Conservation (phyloP, 352 stramenopile genomes). For the Phytophthora tentaculata region DNA sequence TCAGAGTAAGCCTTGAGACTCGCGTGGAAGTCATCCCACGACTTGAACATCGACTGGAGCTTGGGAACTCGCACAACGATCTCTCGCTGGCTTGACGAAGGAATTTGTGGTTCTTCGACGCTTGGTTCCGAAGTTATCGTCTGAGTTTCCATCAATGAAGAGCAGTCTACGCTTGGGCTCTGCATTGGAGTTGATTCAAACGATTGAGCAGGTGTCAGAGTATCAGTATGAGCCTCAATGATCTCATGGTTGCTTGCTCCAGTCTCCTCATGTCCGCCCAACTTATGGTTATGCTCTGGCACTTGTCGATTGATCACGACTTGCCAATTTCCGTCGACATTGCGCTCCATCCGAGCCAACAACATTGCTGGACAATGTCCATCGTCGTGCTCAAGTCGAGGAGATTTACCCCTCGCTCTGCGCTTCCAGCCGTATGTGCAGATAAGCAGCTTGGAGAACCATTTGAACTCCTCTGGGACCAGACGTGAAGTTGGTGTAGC, state of each 20-base stretch:
- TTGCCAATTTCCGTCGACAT: conserved; percentile 65
- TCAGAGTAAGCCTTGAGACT: conserved; percentile 69
- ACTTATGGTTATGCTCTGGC: conserved; percentile 63
- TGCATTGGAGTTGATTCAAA: conserved; percentile 5
- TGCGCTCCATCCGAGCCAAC: conserved; percentile 68
- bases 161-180: conserved; percentile 12
- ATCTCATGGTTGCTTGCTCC: conserved; percentile 5
- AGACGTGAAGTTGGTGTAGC: conserved; percentile 37
- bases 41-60: conserved; percentile 57
- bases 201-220: conserved; percentile 6
- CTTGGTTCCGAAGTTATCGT: conserved; percentile 8
- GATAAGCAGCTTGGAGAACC: conserved; percentile 83
- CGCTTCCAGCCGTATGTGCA: conserved; percentile 81
- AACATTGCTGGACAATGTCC: conserved; percentile 72
- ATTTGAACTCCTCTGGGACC: conserved; percentile 63
- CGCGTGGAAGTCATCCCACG: conserved; percentile 76
- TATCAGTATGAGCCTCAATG: conserved; percentile 9
- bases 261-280: conserved; percentile 33
- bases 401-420: conserved; percentile 53
- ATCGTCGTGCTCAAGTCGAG: conserved; percentile 16
- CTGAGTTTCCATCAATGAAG: conserved; percentile 21
- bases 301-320: conserved; percentile 78
- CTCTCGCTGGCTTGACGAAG: conserved; percentile 27
- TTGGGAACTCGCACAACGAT: conserved; percentile 70
- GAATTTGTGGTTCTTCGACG: neutral